Base-by-base conservation (phyloP, 176 grass and related monocot species). In the Phragmites australis region DNA sequence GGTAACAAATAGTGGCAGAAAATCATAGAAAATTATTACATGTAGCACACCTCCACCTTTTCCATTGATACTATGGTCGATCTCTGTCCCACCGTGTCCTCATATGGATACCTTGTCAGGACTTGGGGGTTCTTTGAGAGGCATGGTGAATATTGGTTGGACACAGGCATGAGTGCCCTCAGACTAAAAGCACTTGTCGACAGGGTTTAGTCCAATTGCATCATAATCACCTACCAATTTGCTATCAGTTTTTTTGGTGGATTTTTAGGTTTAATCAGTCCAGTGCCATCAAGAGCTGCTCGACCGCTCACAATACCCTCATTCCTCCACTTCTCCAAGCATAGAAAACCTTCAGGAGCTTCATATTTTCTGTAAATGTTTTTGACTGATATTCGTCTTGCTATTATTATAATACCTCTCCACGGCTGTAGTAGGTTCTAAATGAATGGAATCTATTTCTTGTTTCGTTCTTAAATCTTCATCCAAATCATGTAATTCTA, bases 281-380 rank as follows among this genome's bases (percentile, higher is more conserved):
- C 44, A 70, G 25, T 69, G 42, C 19, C 62, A 89, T 80, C 76
- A 62, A 69, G 34, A 81, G 77, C 44, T 69, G 70, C 25, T 45
- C 2, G 51, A 61, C 40, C 9, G 13, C 65, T 80, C 19, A 64
- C n/a, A 63, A 31, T 45, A 34, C 29, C 39, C 47, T 70, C n/a
- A n/a, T n/a, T 69, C 44, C 40, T 70, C 82, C 62, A 81, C 65
- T 84, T 84, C 51, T 80, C 81, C 81, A 88, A 80, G 87, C 81
- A 84, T 14, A 15, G 30, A 25, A 29, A 81, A 85, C 53, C 53
- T 63, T 34, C 87, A 70, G 76, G 53, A 64, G 63, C 62, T 70
- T 69, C 82, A 81, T 69, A 63, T 39, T 85, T 81, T 52, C 23
- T 46, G 62, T 21, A 45, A 45, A 50, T 0, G 1, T 62, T 68